A percentile compares a stretch with the other conserved stretches of the same genome.
Conservation (phyloP, 2,329 filamentous ascomycete genomes). For the Septoria petroselini region DNA sequence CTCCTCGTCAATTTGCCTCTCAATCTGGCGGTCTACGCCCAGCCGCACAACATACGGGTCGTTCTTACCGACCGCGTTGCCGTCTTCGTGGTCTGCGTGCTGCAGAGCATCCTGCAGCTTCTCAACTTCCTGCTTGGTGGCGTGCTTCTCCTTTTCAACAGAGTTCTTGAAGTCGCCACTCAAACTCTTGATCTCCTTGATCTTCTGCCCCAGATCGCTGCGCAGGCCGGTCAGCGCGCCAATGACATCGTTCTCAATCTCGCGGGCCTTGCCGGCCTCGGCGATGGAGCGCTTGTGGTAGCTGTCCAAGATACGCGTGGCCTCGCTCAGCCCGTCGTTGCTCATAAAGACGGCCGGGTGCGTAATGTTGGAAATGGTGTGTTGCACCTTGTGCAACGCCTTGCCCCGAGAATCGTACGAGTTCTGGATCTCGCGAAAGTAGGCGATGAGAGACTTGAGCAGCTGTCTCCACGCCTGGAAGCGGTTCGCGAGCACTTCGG, state of each 20-base stretch:
- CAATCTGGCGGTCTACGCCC: constrained; percentile 82
- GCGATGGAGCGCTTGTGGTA: constrained; percentile 77
- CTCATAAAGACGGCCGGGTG: constrained; percentile 73
- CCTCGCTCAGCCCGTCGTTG: constrained; percentile 83
- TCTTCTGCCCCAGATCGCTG: constrained; percentile 89
- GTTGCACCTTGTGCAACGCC: constrained; percentile 74
- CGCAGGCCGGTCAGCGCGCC: constrained; percentile 79
- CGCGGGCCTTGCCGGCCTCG: constrained; percentile 82
- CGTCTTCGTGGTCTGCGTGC: constrained; percentile 68
- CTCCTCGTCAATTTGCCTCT: constrained; percentile 91
- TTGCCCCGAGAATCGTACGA: constrained; percentile 87
- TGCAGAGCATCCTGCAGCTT: constrained; percentile 78
- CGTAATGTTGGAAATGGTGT: constrained; percentile 75
- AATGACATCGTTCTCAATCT: constrained; percentile 90
- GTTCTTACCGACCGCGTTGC: constrained; percentile 78
- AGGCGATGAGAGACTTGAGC: constrained; percentile 88
- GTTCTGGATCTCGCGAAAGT: constrained; percentile 86
- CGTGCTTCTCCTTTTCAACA: constrained; percentile 91
- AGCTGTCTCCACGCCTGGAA: constrained; percentile 97
- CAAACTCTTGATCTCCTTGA: constrained; percentile 94
- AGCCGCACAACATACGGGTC: constrained; percentile 88
- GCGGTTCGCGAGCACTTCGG: constrained; percentile 77
- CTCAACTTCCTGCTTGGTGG: constrained; percentile 73
- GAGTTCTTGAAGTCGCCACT: constrained; percentile 96
- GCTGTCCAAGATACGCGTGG: constrained; percentile 71